These are phyloP conservation scores for Neurospora tetraspora DNA, from an alignment of 495 filamentous ascomycete species.

Conservation along the genomic window DNA sequence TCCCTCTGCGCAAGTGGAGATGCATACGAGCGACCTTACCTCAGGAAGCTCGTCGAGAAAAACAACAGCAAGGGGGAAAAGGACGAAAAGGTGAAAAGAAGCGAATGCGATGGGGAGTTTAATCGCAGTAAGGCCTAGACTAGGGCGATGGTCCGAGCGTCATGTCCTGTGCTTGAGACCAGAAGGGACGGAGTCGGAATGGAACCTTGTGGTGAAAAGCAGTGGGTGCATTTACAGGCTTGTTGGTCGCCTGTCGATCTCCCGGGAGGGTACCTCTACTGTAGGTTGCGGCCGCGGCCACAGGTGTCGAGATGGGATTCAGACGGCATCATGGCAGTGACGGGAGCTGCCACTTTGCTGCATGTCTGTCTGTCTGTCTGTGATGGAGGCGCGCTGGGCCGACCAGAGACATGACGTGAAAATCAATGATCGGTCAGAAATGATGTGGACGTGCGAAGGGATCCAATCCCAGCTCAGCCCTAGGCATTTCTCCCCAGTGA, in stretches of 20 bases:
- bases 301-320: neutral
- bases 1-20: neutral
- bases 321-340: neutral
- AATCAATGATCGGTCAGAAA: too few species aligned
- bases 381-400: neutral
- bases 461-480: neutral
- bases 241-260: neutral
- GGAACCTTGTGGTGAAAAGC: neutral
- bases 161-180: neutral
- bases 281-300: neutral
- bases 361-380: neutral
- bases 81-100: neutral
- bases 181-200: neutral
- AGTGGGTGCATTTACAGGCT: neutral
- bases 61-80: neutral
- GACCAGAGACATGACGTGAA: neutral
- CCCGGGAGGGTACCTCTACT: neutral
- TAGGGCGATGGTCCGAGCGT: neutral
- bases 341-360: neutral
- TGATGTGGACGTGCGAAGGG: neutral
- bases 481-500: neutral
- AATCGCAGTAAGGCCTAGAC: neutral
- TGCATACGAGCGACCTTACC: neutral
- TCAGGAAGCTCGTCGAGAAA: neutral
- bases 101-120: neutral